Percentiles rank a stretch among this genome's conserved stretches.
These are phyloP conservation scores for Aegle marmelos DNA, from an alignment of 345 rosid genomes.

Conservation along the genomic window DNA sequence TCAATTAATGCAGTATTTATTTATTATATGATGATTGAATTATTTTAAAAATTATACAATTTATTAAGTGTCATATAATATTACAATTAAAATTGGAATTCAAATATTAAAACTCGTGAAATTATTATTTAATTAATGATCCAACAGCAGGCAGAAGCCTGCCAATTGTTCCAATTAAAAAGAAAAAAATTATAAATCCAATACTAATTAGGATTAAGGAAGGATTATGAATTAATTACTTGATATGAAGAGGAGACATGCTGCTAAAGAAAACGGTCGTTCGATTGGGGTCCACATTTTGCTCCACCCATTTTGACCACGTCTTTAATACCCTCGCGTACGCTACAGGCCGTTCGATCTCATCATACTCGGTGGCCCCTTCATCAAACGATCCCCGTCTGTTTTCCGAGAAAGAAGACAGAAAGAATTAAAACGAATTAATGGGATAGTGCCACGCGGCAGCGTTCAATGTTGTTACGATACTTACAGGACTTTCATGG, in stretches of 20 bases:
- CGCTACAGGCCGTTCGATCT: constrained; percentile 69
- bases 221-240: constrained; percentile 33
- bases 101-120: too few species aligned
- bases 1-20: too few species aligned
- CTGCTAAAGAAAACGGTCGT: constrained; percentile 89
- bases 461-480: not conserved
- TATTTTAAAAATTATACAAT: too few species aligned
- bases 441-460: not conserved
- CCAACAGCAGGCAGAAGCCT: not conserved
- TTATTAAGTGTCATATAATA: rapidly evolving
- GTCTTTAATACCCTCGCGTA: constrained; percentile 57
- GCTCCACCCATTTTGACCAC: constrained; percentile 83
- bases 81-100: too few species aligned
- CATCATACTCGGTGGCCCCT: constrained; percentile 70
- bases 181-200: not conserved
- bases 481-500: constrained; percentile 81
- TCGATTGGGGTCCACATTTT: constrained; percentile 57
- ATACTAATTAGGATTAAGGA: not conserved
- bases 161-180: not conserved
- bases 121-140: too few species aligned
- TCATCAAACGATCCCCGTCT: constrained; percentile 87
- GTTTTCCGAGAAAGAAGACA: not conserved
- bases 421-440: not conserved
- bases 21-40: rapidly evolving
- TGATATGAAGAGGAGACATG: constrained; percentile 89